phyloP scores from a whole-genome alignment of 1,284 basidiomycete species.

The Tilletia setariae region DNA sequence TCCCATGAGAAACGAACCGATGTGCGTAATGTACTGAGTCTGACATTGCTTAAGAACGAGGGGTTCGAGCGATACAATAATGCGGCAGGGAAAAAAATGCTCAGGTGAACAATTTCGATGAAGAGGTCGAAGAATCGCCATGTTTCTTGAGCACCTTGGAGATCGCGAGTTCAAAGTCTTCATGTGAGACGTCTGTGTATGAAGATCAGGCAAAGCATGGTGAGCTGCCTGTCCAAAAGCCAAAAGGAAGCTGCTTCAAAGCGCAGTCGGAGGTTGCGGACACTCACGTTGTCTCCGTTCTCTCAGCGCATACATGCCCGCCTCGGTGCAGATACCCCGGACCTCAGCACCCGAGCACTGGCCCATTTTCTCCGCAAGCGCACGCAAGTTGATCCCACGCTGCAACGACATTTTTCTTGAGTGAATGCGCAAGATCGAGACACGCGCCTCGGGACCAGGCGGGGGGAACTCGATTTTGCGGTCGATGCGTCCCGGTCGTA shows the following conservation, averaged over 20 bases:
- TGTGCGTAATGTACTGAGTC: too few relatives aligned
- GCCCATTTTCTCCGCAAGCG: slow-evolving; percentile 97
- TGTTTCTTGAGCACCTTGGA: slow-evolving; percentile 69
- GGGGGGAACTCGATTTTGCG: slow-evolving; percentile 99
- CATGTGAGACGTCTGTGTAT: slow-evolving; percentile 78
- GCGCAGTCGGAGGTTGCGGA: neutral
- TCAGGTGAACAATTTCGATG: slow-evolving; percentile 56
- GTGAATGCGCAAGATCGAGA: slow-evolving; percentile 93
- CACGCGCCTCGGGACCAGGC: slow-evolving; percentile 93
- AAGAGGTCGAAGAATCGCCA: slow-evolving; percentile 52
- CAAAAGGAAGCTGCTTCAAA: neutral
- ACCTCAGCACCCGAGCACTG: slow-evolving; percentile 97
- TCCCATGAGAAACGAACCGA: too few relatives aligned
- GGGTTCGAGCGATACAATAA: too few relatives aligned
- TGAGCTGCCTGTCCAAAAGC: neutral
- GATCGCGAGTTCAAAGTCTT: slow-evolving; percentile 97
- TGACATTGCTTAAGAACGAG: too few relatives aligned
- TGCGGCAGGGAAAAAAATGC: too few relatives aligned
- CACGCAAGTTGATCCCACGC: slow-evolving; percentile 90
- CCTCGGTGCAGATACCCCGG: slow-evolving; percentile 96
- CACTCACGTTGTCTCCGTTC: slow-evolving; percentile 71
- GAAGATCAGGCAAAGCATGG: neutral
- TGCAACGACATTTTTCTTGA: slow-evolving; percentile 98
- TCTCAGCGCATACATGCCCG: slow-evolving; percentile 94
- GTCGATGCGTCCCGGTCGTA: slow-evolving; percentile 95